phyloP scores from a whole-genome alignment of 768 basidiomycete species.

The Podaxis sp. region DNA sequence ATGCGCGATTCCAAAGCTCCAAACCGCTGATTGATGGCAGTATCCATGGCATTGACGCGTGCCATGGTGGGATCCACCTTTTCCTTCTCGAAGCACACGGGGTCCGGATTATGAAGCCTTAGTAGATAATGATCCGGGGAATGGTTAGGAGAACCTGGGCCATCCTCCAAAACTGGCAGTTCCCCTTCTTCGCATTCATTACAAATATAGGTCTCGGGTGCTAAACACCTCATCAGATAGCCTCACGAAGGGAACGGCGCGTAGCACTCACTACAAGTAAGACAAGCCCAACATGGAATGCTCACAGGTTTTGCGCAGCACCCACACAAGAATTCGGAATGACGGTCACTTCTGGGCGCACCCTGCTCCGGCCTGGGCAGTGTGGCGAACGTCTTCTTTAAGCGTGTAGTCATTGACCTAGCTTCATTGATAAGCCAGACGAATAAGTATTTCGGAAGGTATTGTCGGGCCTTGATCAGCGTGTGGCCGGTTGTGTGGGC shows the following conservation, averaged over 20 bases:
- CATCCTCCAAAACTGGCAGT: background rate
- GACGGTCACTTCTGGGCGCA: background rate
- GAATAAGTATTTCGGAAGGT: background rate
- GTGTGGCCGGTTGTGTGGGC: conserved; percentile 4
- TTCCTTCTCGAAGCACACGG: background rate
- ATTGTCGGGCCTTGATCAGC: background rate
- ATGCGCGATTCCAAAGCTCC: background rate
- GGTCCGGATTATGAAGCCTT: background rate
- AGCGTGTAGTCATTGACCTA: background rate
- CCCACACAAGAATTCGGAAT: background rate
- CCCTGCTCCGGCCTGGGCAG: background rate
- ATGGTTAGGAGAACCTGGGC: background rate
- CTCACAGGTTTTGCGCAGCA: background rate
- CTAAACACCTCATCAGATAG: background rate
- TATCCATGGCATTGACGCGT: background rate
- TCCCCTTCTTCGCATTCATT: background rate
- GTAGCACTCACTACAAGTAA: conserved; percentile 8
- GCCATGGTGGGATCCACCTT: background rate
- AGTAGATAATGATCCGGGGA: background rate
- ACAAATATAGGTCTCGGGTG: conserved; percentile 1
- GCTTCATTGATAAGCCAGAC: background rate
- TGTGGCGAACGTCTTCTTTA: background rate
- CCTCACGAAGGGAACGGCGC: no score
- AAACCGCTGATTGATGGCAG: background rate
- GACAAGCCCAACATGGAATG: conserved; percentile 1